A percentile compares a stretch with the other conserved stretches of the same genome.
These are phyloP conservation scores for Xylariaceae sp. DNA, from an alignment of 2,329 filamentous ascomycete genomes.

Conservation along the genomic window DNA sequence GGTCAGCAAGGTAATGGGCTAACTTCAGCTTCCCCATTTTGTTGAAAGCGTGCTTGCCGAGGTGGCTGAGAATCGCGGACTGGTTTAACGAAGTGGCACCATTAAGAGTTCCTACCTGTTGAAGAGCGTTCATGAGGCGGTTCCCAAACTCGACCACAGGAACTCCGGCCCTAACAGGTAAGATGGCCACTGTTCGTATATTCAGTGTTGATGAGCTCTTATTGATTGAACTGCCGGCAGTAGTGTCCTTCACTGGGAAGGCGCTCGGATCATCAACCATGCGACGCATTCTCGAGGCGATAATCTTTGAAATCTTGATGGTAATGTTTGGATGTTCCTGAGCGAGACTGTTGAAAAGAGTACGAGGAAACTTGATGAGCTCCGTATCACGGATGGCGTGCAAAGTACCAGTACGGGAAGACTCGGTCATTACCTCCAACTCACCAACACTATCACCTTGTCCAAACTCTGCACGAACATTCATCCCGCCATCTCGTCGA, in stretches of 20 bases:
- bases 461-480: conserved; percentile 88
- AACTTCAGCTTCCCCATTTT: conserved; percentile 96
- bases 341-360: conserved; percentile 95
- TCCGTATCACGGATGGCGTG: conserved; percentile 98
- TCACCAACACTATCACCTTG: conserved; percentile 98
- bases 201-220: conserved; percentile 87
- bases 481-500: conserved; percentile 78
- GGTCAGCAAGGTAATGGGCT: conserved; percentile 92
- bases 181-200: conserved; percentile 86
- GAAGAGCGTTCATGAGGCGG: conserved; percentile 82
- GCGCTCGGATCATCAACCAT: conserved; percentile 81
- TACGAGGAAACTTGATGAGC: conserved; percentile 92
- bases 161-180: conserved; percentile 89
- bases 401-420: conserved; percentile 83
- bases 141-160: conserved; percentile 96
- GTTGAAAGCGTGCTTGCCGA: conserved; percentile 95
- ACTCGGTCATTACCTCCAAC: conserved; percentile 95
- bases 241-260: conserved; percentile 67
- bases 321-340: conserved; percentile 98
- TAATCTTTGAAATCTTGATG: conserved; percentile 98
- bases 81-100: conserved; percentile 93
- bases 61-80: conserved; percentile 89
- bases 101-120: conserved; percentile 86
- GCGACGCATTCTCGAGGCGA: conserved; percentile 90
- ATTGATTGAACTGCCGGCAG: conserved; percentile 63